Base-by-base conservation (phyloP, 179 eudicot species). In the Monotropa hypopitys region DNA sequence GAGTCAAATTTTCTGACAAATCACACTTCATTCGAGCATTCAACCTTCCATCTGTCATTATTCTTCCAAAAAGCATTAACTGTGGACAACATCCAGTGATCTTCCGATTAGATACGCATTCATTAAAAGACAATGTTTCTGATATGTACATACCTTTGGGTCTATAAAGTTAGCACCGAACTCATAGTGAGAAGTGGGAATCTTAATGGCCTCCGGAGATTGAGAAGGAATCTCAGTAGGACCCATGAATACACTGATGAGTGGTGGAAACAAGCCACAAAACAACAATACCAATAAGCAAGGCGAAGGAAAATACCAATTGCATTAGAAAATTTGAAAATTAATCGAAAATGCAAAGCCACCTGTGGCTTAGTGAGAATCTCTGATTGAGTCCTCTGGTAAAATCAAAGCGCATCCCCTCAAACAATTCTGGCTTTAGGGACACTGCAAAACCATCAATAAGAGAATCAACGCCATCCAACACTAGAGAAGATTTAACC, bases 361-460 rank as follows among this genome's bases (percentile, higher is more conserved):
- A 94, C 98, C 98, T 91, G 89, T 94, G 98, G 83, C 97, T 92
- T 50, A 94, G 92, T 40, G 91, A 85, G 79, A 94, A 94, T 46
- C 83, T 89, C 21, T 88, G 98, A 80, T 84, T 89, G 68, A 94
- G 91, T 72, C 92, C 94, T 88, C 89, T 94, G 10, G 87, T 89
- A 70, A 89, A 94, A 82, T 94, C 98, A 82, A 94, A 87, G 30
- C 97, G 94, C 88, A 90, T 80, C 75, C 98, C 98, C 84, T 94
- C 98, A 81, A 94, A 94, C 43, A 83, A 82, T 69, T 94, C 98
- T 7, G 98, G 97, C 92, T 94, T 94, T 77, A 94, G 79, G 79
- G 97, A 87, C 93, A 92, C 98, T 94, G 94, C 78, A 73, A 84
- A 74, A 20, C 32, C 33, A 73, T 20, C 20, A 23, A 13, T 35